A percentile compares a stretch with the other conserved stretches of the same genome.
phyloP scores from a whole-genome alignment of 345 rosid species.

The Theobroma cacao region DNA sequence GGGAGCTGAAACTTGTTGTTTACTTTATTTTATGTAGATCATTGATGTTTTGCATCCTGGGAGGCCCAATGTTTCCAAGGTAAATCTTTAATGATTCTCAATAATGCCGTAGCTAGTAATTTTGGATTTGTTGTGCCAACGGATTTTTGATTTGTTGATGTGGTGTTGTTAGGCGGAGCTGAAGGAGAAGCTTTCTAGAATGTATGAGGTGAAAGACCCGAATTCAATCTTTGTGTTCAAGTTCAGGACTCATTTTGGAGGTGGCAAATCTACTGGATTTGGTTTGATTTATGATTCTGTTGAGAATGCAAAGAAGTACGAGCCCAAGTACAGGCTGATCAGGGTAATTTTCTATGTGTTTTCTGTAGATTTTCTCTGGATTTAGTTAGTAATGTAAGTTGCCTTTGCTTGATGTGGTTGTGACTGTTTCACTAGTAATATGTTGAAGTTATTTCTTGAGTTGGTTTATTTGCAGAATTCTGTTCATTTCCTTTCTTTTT shows the following conservation, averaged over 20 bases:
- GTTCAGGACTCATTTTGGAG: constrained; percentile 97
- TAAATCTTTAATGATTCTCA: constrained; percentile 6
- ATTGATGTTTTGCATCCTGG: constrained; percentile 81
- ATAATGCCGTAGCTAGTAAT: background rate
- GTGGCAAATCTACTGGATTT: constrained; percentile 97
- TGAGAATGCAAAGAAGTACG: constrained; percentile 88
- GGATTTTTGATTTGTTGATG: background rate
- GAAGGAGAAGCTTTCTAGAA: constrained; percentile 75
- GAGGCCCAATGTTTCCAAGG: constrained; percentile 74
- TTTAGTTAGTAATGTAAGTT: background rate
- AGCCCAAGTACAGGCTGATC: constrained; percentile 95
- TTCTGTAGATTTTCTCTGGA: background rate
- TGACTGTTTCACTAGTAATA: background rate
- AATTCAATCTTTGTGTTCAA: constrained; percentile 92
- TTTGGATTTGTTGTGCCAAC: background rate
- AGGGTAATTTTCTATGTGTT: constrained; percentile 53
- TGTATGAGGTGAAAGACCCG: constrained; percentile 91
- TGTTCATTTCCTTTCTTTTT: too few species aligned
- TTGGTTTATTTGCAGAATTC: background rate
- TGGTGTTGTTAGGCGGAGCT: constrained; percentile 58
- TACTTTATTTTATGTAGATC: constrained; percentile 25
- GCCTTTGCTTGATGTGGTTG: background rate
- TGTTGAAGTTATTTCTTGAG: background rate
- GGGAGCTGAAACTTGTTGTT: background rate
- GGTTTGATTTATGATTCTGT: constrained; percentile 91